phyloP scores from a whole-genome alignment of 768 basidiomycete genomes.

The Fomitopsis serialis region DNA sequence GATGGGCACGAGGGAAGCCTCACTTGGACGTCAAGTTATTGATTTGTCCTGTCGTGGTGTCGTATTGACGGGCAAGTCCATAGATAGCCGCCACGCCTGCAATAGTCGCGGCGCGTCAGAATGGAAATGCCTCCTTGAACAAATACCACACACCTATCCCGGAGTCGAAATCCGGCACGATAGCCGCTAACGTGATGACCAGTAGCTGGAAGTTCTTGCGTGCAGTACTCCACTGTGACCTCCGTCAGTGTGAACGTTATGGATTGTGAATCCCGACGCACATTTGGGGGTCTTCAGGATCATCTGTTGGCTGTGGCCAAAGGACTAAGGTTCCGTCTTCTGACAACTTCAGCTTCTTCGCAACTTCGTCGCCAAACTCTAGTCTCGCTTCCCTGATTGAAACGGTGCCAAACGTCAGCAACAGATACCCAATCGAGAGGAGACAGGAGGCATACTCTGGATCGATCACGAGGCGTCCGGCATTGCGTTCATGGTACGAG shows the following conservation, averaged over 20 bases:
- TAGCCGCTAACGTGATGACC: slow-evolving; percentile 58
- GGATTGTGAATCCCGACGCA: slow-evolving; percentile 8
- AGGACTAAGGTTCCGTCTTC: slow-evolving; percentile 53
- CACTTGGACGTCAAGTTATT: slow-evolving; percentile 57
- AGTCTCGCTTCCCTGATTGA: slow-evolving; percentile 50
- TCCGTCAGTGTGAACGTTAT: background rate
- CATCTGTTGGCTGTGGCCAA: slow-evolving; percentile 66
- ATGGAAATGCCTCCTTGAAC: background rate
- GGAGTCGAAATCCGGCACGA: slow-evolving; percentile 65
- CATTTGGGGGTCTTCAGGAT: slow-evolving; percentile 64
- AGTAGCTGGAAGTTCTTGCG: slow-evolving; percentile 53
- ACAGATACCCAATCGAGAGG: background rate
- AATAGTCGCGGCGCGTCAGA: background rate
- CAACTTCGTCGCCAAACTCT: slow-evolving; percentile 54
- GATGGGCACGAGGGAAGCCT: background rate
- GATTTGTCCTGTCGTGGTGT: slow-evolving; percentile 51
- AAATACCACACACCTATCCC: slow-evolving; percentile 43
- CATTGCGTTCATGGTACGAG: slow-evolving; percentile 46
- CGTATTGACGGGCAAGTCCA: slow-evolving; percentile 46
- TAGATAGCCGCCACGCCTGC: slow-evolving; percentile 60
- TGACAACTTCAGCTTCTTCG: slow-evolving; percentile 51
- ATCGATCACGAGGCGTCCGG: slow-evolving; percentile 58
- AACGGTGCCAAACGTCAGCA: background rate
- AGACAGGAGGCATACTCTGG: slow-evolving; percentile 38
- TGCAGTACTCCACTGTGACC: slow-evolving; percentile 44